Conservation (phyloP, 805 yeast species). For the Cyberlindnera suaveolens region DNA sequence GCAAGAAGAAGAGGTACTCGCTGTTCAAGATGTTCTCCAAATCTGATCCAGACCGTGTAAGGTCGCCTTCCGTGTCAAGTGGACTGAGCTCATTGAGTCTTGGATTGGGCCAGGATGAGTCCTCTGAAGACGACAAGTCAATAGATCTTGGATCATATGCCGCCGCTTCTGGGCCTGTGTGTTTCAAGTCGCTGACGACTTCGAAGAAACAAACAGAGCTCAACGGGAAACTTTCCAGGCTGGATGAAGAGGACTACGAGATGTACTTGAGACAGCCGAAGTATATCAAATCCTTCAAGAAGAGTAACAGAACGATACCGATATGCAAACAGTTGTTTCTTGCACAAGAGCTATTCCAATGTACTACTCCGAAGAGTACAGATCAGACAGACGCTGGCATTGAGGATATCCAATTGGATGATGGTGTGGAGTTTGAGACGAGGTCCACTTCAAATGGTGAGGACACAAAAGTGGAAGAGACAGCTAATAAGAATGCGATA, state of each 20-base stretch:
- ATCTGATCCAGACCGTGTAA: neutral
- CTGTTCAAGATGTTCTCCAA: neutral
- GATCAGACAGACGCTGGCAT: neutral
- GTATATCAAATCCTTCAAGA: slow-evolving; percentile 44
- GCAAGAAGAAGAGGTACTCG: neutral
- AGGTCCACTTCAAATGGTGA: neutral
- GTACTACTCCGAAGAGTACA: neutral
- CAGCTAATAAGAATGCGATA: slow-evolving; percentile 37
- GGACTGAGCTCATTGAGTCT: neutral
- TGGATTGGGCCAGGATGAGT: neutral
- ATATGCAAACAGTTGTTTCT: slow-evolving; percentile 48
- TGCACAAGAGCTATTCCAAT: slow-evolving; percentile 53
- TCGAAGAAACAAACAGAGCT: slow-evolving; percentile 3
- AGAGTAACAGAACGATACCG: slow-evolving; percentile 39
- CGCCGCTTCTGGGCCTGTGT: slow-evolving; percentile 13
- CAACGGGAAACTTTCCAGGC: slow-evolving; percentile 4
- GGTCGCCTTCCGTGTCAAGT: neutral
- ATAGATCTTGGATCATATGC: slow-evolving; percentile 10
- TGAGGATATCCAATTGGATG: slow-evolving; percentile 2
- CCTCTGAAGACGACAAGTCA: slow-evolving; percentile 17
- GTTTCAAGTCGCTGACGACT: slow-evolving; percentile 6
- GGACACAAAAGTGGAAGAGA: neutral
- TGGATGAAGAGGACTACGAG: slow-evolving; percentile 30
- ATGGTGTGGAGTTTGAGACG: slow-evolving; percentile 1
- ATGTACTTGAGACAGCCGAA: slow-evolving; percentile 46